Evolutionary conservation across 306 rosid species (phyloP).

Genomic region (Prunus persica): Prunus_persica_NCBIv2 NC_034009.1:19068501-19069000

Average conservation of each 20-base stretch:
- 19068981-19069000: background rate
- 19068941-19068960: background rate
- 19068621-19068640: background rate
- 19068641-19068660: background rate
- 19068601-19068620: background rate
- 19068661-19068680: background rate
- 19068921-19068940: background rate
- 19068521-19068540: background rate
- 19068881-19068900: background rate
- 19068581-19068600: background rate
- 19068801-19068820: background rate
- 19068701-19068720: background rate
- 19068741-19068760: background rate
- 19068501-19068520: background rate
- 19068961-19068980: background rate
- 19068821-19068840: constrained; percentile 1
- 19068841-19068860: background rate
- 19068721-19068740: background rate
- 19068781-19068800: background rate
- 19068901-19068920: background rate
- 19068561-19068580: background rate
- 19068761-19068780: background rate
- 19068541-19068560: background rate
- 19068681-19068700: background rate
- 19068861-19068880: background rate